Base-by-base conservation (phyloP, 768 basidiomycete species). In the Russula abietina region DNA sequence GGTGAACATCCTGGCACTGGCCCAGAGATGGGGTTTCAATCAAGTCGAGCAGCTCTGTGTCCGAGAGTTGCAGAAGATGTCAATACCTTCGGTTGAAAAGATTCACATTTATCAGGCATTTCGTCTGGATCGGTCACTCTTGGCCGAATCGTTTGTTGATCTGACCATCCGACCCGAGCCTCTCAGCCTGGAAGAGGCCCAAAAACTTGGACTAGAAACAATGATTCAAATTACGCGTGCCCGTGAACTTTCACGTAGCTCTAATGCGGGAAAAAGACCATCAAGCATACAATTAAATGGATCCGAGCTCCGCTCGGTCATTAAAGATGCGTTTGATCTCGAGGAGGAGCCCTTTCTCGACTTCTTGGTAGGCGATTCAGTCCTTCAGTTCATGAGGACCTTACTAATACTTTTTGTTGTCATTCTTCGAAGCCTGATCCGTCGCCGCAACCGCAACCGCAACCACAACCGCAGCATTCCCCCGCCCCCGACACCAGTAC, bases 61-160 rank as follows among this genome's bases (percentile, higher is more conserved):
- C 0, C 79, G 83, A 0, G 81, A 87, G 57, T 75, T 88, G 0
- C 80, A 74, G 38, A 64, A 76, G 63, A 70, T 81, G 16, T 16
- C 70, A 0, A 75, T 87, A 45, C 70, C 73, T 0, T 76, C 79
- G 0, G 76, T 87, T 0, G 78, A 83, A 0, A 83, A 83, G 22
- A 82, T 89, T 48, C 70, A 75, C 1, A 70, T 82, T 0, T 89
- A 88, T 66, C 85, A 85, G 52, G 69, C 70, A 3, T 81, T 81
- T 70, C 68, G 75, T 0, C 77, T 89, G 51, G 80, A 84, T 59
- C 68, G 70, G 8, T 70, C 73, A 2, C 71, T 83, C 11, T 75
- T 88, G 12, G 68, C 86, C 3, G 78, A 79, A 0, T 75, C 80
- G 0, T 89, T 87, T 55, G 76, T 78, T n/a, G 69, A 73, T 0